Percentiles rank a stretch among this genome's conserved stretches.
phyloP scores from a whole-genome alignment of 306 rosid species.

The Inga laurina region DNA sequence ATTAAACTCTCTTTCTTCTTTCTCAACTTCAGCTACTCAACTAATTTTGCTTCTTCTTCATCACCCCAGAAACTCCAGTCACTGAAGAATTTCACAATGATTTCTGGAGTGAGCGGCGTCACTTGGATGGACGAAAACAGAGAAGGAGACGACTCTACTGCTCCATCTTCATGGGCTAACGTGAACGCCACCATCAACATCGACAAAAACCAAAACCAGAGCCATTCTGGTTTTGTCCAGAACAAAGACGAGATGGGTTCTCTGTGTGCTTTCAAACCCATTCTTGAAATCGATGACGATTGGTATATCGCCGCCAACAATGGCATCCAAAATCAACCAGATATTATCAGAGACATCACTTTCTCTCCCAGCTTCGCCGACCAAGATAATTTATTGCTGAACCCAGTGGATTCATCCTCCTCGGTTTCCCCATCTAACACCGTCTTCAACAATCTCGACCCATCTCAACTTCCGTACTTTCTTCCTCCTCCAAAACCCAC shows the following conservation, averaged over 20 bases:
- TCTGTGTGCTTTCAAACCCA: constrained; percentile 64
- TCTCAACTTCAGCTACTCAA: constrained; percentile 1
- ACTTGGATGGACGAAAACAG: constrained; percentile 56
- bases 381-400: constrained; percentile 48
- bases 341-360: constrained; percentile 23
- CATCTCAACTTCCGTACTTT: constrained; percentile 61
- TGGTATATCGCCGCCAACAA: constrained; percentile 62
- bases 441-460: constrained; percentile 61
- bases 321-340: constrained; percentile 35
- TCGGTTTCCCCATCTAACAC: constrained; percentile 74
- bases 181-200: constrained; percentile 8
- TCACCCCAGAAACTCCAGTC: neutral
- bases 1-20: constrained; percentile 23
- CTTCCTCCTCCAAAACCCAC: constrained; percentile 63
- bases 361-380: constrained; percentile 49
- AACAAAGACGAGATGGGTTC: constrained; percentile 45
- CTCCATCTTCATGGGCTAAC: constrained; percentile 51
- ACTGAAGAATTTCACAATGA: constrained; percentile 33
- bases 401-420: constrained; percentile 67
- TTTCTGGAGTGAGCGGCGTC: constrained; percentile 50
- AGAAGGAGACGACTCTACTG: constrained; percentile 44
- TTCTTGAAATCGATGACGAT: constrained; percentile 62
- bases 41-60: neutral
- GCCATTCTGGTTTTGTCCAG: constrained; percentile 20
- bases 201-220: neutral